These are phyloP conservation scores for Diaporthe velutina DNA, from an alignment of 2,329 filamentous ascomycete genomes.

Conservation along the genomic window DNA sequence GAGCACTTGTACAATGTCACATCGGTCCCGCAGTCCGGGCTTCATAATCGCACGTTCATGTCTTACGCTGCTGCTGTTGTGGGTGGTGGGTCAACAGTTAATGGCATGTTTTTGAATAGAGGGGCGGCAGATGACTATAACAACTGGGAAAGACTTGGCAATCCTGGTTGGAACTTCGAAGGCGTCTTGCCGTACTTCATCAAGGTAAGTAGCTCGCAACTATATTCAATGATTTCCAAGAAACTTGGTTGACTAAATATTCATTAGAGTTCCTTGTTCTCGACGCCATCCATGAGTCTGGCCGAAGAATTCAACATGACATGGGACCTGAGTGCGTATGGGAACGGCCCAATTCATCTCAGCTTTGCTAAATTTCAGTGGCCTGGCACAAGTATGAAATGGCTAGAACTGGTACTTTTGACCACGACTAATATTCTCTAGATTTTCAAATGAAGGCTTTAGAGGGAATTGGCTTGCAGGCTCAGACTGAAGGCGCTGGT, in stretches of 20 bases:
- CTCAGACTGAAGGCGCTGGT: background rate
- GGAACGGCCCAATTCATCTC: background rate
- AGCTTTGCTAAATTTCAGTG: background rate
- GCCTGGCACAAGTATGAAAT: background rate
- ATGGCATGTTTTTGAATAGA: background rate
- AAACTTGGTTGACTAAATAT: background rate
- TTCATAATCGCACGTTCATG: background rate
- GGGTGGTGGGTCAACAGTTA: background rate
- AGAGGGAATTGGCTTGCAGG: background rate
- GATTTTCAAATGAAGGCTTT: background rate
- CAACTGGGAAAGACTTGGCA: background rate
- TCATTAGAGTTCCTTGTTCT: background rate
- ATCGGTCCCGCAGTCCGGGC: background rate
- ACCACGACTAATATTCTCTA: background rate
- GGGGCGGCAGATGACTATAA: background rate
- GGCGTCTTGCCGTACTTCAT: slow-evolving; percentile 2
- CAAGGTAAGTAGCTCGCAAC: background rate
- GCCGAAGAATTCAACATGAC: background rate
- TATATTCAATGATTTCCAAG: too few species aligned
- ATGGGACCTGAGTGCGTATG: background rate
- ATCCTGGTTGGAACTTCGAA: background rate
- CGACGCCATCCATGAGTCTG: background rate
- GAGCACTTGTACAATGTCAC: background rate
- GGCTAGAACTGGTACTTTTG: fast-evolving
- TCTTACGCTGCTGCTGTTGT: background rate